Percentiles rank a stretch among this genome's conserved stretches.
These are phyloP conservation scores for Cladorrhinum samala DNA, from an alignment of 495 filamentous ascomycete genomes.

Conservation along the genomic window DNA sequence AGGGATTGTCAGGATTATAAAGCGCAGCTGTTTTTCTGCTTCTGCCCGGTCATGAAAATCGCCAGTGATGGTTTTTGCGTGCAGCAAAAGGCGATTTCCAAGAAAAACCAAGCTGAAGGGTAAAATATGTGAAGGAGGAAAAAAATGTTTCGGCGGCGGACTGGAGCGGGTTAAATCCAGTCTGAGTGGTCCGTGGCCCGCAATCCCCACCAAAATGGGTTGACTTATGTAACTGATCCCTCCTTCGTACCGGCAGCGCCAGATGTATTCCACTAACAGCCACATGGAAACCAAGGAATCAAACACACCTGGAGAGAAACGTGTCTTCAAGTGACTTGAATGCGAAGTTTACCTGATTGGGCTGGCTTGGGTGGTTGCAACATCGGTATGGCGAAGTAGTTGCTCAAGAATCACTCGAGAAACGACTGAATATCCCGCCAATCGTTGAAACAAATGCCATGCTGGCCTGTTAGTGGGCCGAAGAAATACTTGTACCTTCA, in stretches of 20 bases:
- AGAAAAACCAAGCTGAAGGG: conserved; percentile 23
- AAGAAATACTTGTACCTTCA: too few relatives aligned
- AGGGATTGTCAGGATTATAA: conserved; percentile 33
- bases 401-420: too few relatives aligned
- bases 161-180: background rate
- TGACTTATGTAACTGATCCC: background rate
- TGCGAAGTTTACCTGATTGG: too few relatives aligned
- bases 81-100: conserved; percentile 12
- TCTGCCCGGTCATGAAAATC: conserved; percentile 23
- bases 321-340: background rate
- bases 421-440: too few relatives aligned
- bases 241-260: background rate
- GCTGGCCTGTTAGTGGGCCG: too few relatives aligned
- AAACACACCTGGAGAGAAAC: background rate
- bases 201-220: too few relatives aligned
- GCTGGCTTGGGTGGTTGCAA: too few relatives aligned
- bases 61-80: conserved; percentile 12
- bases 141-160: background rate
- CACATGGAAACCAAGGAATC: background rate
- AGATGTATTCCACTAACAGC: background rate
- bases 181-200: background rate
- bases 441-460: too few relatives aligned
- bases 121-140: conserved; percentile 11
- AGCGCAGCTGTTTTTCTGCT: conserved; percentile 29
- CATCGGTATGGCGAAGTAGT: too few relatives aligned